Evolutionary conservation across 2,329 filamentous ascomycete species (phyloP).

Genomic region (Emergomyces orientalis): DNA sequence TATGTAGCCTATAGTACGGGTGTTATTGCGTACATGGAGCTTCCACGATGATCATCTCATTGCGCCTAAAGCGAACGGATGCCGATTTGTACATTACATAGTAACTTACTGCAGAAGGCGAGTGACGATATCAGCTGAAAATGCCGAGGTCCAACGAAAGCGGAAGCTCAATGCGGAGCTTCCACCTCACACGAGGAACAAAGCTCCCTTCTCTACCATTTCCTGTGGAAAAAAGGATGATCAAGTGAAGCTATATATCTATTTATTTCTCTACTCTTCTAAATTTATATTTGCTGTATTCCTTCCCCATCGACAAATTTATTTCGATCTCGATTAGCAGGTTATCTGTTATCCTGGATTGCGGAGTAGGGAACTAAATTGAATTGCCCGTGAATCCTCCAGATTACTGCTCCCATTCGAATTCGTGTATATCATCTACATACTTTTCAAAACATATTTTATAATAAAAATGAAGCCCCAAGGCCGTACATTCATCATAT

Average conservation of each 20-base stretch:
- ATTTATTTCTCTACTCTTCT: not conserved
- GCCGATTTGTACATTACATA: no score
- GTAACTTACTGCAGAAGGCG: no score
- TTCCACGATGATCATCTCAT: no score
- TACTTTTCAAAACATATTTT: not conserved
- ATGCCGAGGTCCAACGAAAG: not conserved
- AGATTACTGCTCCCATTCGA: not conserved
- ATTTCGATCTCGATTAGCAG: not conserved
- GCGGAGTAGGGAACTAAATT: not conserved
- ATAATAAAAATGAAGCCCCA: slow-evolving; percentile 17
- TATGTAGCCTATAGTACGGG: no score
- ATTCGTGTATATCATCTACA: not conserved
- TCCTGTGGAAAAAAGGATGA: not conserved
- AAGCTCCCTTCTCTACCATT: no score
- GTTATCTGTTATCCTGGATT: not conserved
- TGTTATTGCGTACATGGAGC: no score
- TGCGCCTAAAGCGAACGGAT: no score
- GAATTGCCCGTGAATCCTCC: not conserved
- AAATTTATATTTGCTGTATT: not conserved
- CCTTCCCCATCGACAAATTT: not conserved
- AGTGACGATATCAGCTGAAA: not conserved
- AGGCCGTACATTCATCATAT: slow-evolving; percentile 16
- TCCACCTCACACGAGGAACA: no score
- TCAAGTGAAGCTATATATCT: not conserved
- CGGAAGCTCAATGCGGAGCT: not conserved